Conservation (phyloP, 1,284 basidiomycete species). For the Marasmius sp. region DNA sequence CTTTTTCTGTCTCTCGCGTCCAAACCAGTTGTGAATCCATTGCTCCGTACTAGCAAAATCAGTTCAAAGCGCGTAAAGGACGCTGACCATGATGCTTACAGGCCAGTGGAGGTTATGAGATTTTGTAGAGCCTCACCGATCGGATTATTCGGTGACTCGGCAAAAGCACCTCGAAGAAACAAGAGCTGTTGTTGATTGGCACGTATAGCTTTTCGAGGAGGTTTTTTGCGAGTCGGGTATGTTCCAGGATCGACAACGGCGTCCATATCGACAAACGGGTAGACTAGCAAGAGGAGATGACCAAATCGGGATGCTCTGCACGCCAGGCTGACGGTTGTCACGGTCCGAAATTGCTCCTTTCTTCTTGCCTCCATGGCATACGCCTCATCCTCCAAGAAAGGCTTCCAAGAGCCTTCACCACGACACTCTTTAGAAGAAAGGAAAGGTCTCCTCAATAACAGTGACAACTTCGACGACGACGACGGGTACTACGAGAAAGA, state of each 20-base stretch:
- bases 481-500: constrained; percentile 4
- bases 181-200: neutral
- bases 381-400: neutral
- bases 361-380: neutral
- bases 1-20: constrained; percentile 6
- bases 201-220: neutral
- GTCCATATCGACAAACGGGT: neutral
- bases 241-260: too few species aligned
- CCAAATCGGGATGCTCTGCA: too few species aligned
- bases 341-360: neutral
- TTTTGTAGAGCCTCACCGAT: neutral
- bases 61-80: neutral
- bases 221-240: too few species aligned
- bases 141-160: neutral
- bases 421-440: constrained; percentile 5
- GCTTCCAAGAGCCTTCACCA: neutral
- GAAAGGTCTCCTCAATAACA: constrained; percentile 6
- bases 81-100: neutral
- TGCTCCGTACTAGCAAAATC: constrained; percentile 6
- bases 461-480: neutral
- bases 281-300: neutral
- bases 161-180: neutral
- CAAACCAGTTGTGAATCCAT: constrained; percentile 13
- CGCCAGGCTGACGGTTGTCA: too few species aligned
- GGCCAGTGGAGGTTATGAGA: neutral